A percentile compares a stretch with the other conserved stretches of the same genome.
Evolutionary conservation across 192 early-diverging fungal genomes (phyloP).

Genomic region (Geosiphon pyriformis): DNA sequence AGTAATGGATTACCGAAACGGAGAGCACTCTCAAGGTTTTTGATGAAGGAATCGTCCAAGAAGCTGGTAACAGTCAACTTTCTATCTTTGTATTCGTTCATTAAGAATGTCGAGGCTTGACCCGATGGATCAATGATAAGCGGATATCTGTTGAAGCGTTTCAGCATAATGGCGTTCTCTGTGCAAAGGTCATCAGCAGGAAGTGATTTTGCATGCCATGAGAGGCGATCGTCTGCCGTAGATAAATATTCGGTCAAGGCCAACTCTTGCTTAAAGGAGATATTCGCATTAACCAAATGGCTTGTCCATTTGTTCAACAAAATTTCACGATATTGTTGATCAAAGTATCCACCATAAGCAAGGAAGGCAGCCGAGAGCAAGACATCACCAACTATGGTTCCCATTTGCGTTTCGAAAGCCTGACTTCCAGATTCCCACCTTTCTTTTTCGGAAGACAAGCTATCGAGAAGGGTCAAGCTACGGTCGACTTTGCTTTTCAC

Average conservation of each 20-base stretch:
- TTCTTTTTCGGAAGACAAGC: constrained; percentile 85
- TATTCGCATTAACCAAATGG: constrained; percentile 61
- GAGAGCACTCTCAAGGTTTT: constrained; percentile 94
- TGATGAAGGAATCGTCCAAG: constrained; percentile 94
- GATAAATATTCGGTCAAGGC: constrained; percentile 88
- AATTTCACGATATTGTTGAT: constrained; percentile 87
- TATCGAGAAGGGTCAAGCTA: constrained; percentile 78
- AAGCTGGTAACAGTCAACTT: constrained; percentile 95
- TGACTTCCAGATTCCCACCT: constrained; percentile 89
- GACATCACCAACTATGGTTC: constrained; percentile 96
- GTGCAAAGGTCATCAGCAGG: constrained; percentile 90
- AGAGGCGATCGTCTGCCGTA: constrained; percentile 83
- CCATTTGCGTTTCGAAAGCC: constrained; percentile 94
- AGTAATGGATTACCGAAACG: constrained; percentile 98
- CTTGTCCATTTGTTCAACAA: constrained; percentile 74
- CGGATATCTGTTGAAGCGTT: constrained; percentile 93
- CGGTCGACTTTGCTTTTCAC: constrained; percentile 93
- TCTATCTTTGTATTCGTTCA: constrained; percentile 77
- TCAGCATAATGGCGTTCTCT: constrained; percentile 98
- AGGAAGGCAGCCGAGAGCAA: constrained; percentile 89
- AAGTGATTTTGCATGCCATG: constrained; percentile 81
- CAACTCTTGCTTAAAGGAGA: constrained; percentile 73
- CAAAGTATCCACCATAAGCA: constrained; percentile 96
- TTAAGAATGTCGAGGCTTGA: constrained; percentile 83
- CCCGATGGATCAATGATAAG: constrained; percentile 97